Base-by-base conservation (phyloP, 768 basidiomycete genomes). In the Lentinula guzmanii region DNA sequence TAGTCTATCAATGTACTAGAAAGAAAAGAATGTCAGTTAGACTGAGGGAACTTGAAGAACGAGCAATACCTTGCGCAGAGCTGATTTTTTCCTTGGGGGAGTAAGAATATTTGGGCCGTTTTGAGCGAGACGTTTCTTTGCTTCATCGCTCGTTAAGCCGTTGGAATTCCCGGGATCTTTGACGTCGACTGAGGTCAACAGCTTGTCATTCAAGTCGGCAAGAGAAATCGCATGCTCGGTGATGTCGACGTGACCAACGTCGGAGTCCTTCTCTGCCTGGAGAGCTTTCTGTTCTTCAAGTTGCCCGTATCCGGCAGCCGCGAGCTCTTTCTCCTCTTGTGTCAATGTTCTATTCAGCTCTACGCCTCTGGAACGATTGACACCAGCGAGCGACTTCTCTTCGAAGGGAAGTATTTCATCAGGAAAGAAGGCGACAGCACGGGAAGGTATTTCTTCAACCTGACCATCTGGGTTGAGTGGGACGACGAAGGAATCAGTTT, bases 221-320 rank as follows among this genome's bases (percentile, higher is more conserved):
- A 85, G 74, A 1, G 80, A 66, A 4, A 84, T 71, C 8, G 67
- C 69, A 70, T 87, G 87, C 66, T 87, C 87, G 5, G 72, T 69
- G 46, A 89, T 83, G 65, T 89, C 86, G 66, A 84, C 79, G 41
- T 81, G 72, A 50, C 79, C 71, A 21, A 73, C 65, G 42, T 72
- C 67, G 8, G 62, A 43, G 10, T 65, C 65, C 7, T 69, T 58
- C 34, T 70, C 66, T 16, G 62, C 72, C 45, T 74, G 70, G 51
- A 74, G 73, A 11, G 68, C 65, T 63, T 81, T 80, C 58, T 79
- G 66, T 62, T 77, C 74, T 34, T 80, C 74, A 31, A 89, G 75
- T 67, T 86, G 84, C 55, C 84, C 84, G 68, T 89, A 89, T 1
- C 86, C 86, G n/a, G 86, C 86, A 2, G 81, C 84, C 13, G 85